Evolutionary conservation across 352 stramenopile genomes (phyloP), one percentile per base, ranked within the genome.

Genomic region (Phytopythium mirpurense): DNA sequence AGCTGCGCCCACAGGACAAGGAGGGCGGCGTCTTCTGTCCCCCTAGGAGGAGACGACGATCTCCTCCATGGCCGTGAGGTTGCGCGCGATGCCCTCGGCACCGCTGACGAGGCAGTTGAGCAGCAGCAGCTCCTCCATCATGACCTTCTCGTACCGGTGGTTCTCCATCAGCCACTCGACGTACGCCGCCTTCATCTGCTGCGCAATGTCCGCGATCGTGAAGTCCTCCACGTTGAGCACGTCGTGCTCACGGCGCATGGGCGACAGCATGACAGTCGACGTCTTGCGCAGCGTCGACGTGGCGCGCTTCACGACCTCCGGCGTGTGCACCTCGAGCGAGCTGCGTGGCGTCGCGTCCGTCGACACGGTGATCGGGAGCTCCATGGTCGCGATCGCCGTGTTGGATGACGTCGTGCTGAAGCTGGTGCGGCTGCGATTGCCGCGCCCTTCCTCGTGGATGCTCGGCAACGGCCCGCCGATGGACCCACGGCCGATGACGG

Each of bases 191-290:
- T 90, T 89, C 77, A 93, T 88, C 44, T 70, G 60, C 11, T 63
- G 60, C 0, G 83, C 80, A 24, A 90, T 88, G 27, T 91, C 80
- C 31, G 66, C 68, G 8, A 88, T 71, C 12, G 67, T 79, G 37
- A 93, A 93, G 54, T 89, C 82, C 34, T 88, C 81, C 2, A 93
- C 76, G 56, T 91, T 91, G 10, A 91, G 49, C 36, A 93, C 74
- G 29, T 93, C 80, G 67, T 91, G 83, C 32, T 88, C 63, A n/a
- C 76, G 73, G 27, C 75, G 72, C 72, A 90, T 88, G 5, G 73
- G 78, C 15, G 80, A 90, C 18, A 64, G 65, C 23, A 67, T 60
- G 8, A 60, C 26, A 2, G 68, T 77, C 29, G 72, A 79, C 8
- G 62, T 51, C 16, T 53, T 53, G 47, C 47, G 47, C 19, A 53